These are phyloP conservation scores for Fusarium sp. DNA, from an alignment of 2,329 filamentous ascomycete genomes.

Conservation along the genomic window DNA sequence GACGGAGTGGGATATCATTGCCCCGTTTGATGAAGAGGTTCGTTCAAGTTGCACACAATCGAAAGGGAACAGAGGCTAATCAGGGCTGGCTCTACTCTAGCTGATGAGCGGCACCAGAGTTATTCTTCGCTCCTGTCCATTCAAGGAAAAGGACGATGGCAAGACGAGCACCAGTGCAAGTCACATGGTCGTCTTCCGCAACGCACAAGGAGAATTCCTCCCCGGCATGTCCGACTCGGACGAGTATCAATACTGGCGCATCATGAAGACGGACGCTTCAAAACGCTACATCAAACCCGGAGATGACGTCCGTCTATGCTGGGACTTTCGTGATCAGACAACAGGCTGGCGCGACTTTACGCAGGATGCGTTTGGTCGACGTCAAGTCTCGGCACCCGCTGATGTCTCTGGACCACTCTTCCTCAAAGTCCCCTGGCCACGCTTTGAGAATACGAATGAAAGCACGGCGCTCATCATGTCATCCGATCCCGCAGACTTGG, in stretches of 20 bases:
- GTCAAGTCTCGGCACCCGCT: not conserved
- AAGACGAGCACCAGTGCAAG: not conserved
- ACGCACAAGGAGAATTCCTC: slow-evolving; percentile 2
- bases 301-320: not conserved
- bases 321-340: slow-evolving; percentile 8
- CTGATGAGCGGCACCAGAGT: not conserved
- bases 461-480: not conserved
- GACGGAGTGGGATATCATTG: slow-evolving; percentile 13
- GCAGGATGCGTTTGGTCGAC: slow-evolving; percentile 2
- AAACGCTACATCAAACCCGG: not conserved
- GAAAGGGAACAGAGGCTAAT: too few relatives aligned
- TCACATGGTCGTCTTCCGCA: slow-evolving; percentile 16
- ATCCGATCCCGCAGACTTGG: not conserved
- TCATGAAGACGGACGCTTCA: not conserved
- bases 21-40: slow-evolving; percentile 9
- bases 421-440: slow-evolving; percentile 15
- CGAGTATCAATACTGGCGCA: slow-evolving; percentile 8
- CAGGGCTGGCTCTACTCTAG: not conserved
- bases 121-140: not conserved
- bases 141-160: not conserved
- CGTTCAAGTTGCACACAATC: not conserved
- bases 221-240: slow-evolving; percentile 7
- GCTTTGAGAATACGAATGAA: not conserved
- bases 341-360: slow-evolving; percentile 6
- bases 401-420: not conserved